These are phyloP conservation scores for Ambrosiella cleistominuta DNA, from an alignment of 2,329 filamentous ascomycete genomes.

Conservation along the genomic window DNA sequence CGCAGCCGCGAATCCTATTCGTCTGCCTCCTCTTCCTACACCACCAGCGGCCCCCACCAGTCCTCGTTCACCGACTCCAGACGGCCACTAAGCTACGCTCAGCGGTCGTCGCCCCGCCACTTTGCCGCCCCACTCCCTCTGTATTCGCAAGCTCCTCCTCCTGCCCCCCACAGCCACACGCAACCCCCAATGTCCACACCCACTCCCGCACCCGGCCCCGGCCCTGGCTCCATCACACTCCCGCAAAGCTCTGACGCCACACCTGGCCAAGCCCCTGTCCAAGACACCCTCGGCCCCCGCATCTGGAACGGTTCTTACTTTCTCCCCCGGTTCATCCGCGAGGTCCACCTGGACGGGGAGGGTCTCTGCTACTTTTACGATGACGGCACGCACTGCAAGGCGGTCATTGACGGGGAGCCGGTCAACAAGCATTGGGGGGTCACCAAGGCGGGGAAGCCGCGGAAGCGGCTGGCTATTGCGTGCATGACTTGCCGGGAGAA, in stretches of 20 bases:
- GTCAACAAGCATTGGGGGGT: slow-evolving; percentile 89
- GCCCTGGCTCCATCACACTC: neutral
- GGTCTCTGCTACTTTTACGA: slow-evolving; percentile 75
- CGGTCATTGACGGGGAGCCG: slow-evolving; percentile 65
- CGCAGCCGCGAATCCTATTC: neutral
- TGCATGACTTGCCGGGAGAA: slow-evolving; percentile 88
- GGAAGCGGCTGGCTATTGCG: slow-evolving; percentile 80
- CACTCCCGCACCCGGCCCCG: neutral
- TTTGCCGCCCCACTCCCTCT: neutral
- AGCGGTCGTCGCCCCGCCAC: neutral
- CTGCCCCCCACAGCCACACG: neutral
- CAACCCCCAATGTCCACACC: neutral
- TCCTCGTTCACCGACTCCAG: neutral
- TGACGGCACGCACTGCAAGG: slow-evolving; percentile 66
- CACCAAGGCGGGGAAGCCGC: slow-evolving; percentile 83
- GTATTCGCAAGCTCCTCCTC: neutral
- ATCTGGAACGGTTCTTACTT: slow-evolving; percentile 54
- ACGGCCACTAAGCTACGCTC: neutral
- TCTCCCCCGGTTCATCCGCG: slow-evolving; percentile 45
- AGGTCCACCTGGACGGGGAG: slow-evolving; percentile 55
- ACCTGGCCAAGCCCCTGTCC: slow-evolving; percentile 21
- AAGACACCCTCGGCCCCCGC: slow-evolving; percentile 47
- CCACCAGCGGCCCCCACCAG: neutral
- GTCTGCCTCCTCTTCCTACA: neutral
- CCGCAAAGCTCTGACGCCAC: neutral